Evolutionary conservation across 2,329 filamentous ascomycete species (phyloP).

Genomic region (Ophiostoma australiae): DNA sequence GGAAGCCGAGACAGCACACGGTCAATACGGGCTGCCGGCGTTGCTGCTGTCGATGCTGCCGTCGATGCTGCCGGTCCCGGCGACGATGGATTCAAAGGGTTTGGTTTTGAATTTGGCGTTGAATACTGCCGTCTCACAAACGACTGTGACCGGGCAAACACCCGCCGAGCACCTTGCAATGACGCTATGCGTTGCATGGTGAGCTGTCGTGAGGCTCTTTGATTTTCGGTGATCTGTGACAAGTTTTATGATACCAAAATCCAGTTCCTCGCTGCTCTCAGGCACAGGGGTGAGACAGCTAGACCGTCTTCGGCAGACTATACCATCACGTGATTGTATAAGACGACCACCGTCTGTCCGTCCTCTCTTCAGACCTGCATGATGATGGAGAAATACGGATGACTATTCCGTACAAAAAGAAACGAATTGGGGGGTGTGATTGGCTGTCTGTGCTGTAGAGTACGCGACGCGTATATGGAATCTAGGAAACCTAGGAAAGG

Average conservation of each 20-base stretch:
- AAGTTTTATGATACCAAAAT: background rate
- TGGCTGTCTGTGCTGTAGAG: background rate
- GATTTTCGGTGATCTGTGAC: background rate
- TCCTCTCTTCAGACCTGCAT: background rate
- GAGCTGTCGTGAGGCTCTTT: background rate
- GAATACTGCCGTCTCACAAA: background rate
- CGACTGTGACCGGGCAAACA: background rate
- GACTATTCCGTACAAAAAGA: background rate
- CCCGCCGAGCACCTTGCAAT: background rate
- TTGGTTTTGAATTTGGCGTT: background rate
- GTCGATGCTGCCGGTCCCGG: background rate
- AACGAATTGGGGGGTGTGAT: background rate
- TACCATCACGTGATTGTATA: constrained; percentile 4
- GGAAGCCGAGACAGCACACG: constrained; percentile 55
- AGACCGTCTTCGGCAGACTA: background rate
- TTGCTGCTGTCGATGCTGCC: background rate
- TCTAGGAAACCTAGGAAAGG: background rate
- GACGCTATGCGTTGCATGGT: background rate
- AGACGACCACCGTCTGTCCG: background rate
- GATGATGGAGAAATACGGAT: too few species aligned
- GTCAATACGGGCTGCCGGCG: constrained; percentile 32
- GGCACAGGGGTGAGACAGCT: background rate
- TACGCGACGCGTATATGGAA: background rate
- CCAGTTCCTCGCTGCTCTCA: background rate
- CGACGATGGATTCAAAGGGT: background rate